These are phyloP conservation scores for Chlorella sp. DNA, from an alignment of 139 green algal species.

Conservation along the genomic window DNA sequence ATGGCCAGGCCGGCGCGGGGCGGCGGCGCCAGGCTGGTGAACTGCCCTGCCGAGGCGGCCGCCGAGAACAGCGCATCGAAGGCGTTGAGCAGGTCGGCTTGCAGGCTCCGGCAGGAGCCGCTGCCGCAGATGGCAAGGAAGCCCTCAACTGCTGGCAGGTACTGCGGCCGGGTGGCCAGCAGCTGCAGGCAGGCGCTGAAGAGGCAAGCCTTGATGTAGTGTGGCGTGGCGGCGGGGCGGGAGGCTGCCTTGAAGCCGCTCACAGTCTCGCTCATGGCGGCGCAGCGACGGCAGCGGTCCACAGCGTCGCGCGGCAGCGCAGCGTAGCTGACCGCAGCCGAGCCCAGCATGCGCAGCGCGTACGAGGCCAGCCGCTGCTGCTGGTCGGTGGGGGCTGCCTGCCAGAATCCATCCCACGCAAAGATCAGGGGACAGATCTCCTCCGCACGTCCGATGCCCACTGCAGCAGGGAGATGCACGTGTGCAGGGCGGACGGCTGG, in stretches of 20 bases:
- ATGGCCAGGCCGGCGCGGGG: neutral
- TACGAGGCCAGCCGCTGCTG: conserved; percentile 36
- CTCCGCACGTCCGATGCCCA: conserved; percentile 24
- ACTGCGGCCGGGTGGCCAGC: conserved; percentile 29
- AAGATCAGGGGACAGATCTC: conserved; percentile 32
- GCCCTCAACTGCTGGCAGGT: conserved; percentile 34
- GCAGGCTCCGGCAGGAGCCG: conserved; percentile 2
- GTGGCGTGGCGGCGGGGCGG: neutral
- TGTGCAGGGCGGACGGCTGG: no score
- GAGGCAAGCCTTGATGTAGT: conserved; percentile 27
- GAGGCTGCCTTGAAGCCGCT: no score
- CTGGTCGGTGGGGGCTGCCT: conserved; percentile 18
- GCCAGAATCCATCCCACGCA: conserved; percentile 40
- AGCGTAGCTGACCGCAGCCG: conserved; percentile 11
- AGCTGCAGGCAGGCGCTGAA: conserved; percentile 31
- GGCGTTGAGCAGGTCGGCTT: conserved; percentile 20
- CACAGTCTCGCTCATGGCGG: no score
- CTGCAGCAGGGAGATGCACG: conserved; percentile 1
- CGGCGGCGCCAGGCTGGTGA: conserved; percentile 21
- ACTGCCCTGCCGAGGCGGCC: conserved; percentile 1
- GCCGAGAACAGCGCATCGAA: conserved; percentile 24
- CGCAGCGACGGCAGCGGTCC: neutral
- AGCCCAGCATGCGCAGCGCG: conserved; percentile 42
- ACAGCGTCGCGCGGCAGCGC: neutral
- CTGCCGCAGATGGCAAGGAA: conserved; percentile 25